Conservation (phyloP, 2,329 filamentous ascomycete species). For the Periconia sp. region DNA sequence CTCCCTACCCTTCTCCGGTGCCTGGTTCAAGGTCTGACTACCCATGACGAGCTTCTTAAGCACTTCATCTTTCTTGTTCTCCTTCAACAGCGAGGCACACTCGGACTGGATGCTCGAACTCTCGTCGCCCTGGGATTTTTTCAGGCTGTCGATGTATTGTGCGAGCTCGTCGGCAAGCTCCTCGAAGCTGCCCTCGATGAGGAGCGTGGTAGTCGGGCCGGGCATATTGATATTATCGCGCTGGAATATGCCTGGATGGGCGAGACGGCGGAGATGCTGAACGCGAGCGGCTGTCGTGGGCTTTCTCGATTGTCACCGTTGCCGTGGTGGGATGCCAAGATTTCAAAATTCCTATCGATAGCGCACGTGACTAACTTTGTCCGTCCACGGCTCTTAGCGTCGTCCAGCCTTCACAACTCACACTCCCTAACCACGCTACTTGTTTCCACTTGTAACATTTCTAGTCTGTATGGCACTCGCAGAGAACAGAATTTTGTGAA, state of each 20-base stretch:
- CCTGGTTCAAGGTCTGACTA: conserved; percentile 76
- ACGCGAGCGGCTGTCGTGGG: conserved; percentile 24
- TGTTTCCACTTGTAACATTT: too few relatives aligned
- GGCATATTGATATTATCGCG: conserved; percentile 57
- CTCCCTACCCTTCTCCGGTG: conserved; percentile 78
- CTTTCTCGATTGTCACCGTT: conserved; percentile 28
- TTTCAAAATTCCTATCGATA: conserved; percentile 36
- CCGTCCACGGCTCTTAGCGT: neutral
- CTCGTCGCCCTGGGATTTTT: conserved; percentile 65
- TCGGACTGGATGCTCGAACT: conserved; percentile 62
- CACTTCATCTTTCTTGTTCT: conserved; percentile 78
- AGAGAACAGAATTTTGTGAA: too few relatives aligned
- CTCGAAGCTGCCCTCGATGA: conserved; percentile 90
- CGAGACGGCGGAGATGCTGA: conserved; percentile 13
- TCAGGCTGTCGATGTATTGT: conserved; percentile 86
- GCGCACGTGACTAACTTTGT: conserved; percentile 5
- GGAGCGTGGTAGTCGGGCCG: conserved; percentile 65
- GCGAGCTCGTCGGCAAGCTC: conserved; percentile 95
- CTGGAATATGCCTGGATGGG: conserved; percentile 27
- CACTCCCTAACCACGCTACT: too few relatives aligned
- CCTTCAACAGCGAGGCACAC: conserved; percentile 72
- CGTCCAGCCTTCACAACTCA: neutral
- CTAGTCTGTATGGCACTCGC: too few relatives aligned
- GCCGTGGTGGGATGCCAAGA: conserved; percentile 39
- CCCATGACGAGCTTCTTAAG: conserved; percentile 88